Evolutionary conservation across 306 rosid species (phyloP), one percentile per base, ranked within the genome.

Genomic region (Parietaria judaica): DNA sequence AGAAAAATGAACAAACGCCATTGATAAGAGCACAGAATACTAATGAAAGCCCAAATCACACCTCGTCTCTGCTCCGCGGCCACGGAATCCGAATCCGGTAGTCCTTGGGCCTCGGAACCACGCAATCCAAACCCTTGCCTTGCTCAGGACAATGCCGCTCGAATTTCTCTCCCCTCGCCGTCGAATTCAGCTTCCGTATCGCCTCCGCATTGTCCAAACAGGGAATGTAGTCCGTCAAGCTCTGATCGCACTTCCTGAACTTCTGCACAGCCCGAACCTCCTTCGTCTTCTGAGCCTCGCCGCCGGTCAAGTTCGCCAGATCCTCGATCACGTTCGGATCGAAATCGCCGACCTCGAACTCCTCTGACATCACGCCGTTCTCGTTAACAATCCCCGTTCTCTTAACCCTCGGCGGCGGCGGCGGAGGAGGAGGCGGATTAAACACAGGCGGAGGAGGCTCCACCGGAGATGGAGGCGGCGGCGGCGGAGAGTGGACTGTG

Each of bases 21-120:
- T 66, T 39, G 47, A 72, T 51, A 36, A 53, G 62, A 46, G 68
- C n/a, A 8, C 31, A 23, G 31, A 31, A 66, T 65, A 48, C 51
- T 12, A 70, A 80, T 71, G 13, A 7, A 46, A 7, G 13, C 8
- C 50, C 50, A 46, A 13, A 46, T 7, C 8, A 70, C 76, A 90
- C 96, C 96, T 90, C 83, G 63, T 91, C 89, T 74, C 91, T 79
- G 74, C 97, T 91, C 68, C 60, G 51, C 0, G 97, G 97, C 95
- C 97, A 91, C 4, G 72, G 79, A 14, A 91, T 78, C 14, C 80
- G 85, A 10, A 56, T 76, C 71, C 58, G 74, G 58, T 91, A 91
- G 13, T 79, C 86, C 11, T 75, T 62, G 0, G 96, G 95, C 65
- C 55, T 54, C 16, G 95, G 91, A 61, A 91, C 80, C 69, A 83